Percentiles rank a stretch among this genome's conserved stretches.
These are phyloP conservation scores for Peterozyma toletana DNA, from an alignment of 805 yeast genomes.

Conservation along the genomic window DNA sequence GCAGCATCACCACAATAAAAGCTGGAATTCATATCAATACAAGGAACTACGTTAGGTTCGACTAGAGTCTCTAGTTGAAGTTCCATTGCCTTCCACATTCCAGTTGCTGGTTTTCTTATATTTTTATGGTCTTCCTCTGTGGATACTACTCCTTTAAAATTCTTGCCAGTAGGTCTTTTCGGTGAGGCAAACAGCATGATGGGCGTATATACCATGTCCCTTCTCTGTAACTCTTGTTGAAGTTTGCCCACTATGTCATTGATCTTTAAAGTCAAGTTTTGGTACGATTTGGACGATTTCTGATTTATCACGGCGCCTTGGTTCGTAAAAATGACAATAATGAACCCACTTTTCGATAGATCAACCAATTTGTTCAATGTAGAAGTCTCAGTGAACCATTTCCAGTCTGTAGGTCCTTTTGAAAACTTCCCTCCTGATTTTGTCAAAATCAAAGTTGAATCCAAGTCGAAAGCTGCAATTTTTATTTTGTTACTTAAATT, in stretches of 20 bases:
- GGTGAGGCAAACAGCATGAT: constrained; percentile 61
- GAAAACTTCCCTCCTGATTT: constrained; percentile 58
- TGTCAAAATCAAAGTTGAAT: constrained; percentile 67
- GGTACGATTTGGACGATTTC: constrained; percentile 24
- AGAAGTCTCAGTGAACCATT: constrained; percentile 37
- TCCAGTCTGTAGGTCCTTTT: constrained; percentile 66
- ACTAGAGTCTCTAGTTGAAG: constrained; percentile 7
- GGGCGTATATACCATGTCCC: too few relatives aligned
- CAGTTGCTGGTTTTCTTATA: constrained; percentile 69
- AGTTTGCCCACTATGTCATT: constrained; percentile 26
- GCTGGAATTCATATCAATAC: constrained; percentile 35
- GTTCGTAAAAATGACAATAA: constrained; percentile 73
- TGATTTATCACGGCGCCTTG: constrained; percentile 64
- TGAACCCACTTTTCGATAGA: constrained; percentile 12
- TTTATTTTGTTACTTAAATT: constrained; percentile 15
- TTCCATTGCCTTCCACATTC: constrained; percentile 63
- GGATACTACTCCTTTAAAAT: constrained; percentile 14
- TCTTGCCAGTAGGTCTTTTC: constrained; percentile 33
- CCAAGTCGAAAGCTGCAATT: constrained; percentile 79
- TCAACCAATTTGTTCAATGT: constrained; percentile 19
- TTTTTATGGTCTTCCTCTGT: constrained; percentile 23
- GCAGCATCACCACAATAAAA: constrained; percentile 96
- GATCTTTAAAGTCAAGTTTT: constrained; percentile 34
- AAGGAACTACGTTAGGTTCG: constrained; percentile 6
- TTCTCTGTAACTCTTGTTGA: constrained; percentile 3